Evolutionary conservation across 805 yeast species (phyloP).

Genomic region (Hanseniaspora clermontiae): DNA sequence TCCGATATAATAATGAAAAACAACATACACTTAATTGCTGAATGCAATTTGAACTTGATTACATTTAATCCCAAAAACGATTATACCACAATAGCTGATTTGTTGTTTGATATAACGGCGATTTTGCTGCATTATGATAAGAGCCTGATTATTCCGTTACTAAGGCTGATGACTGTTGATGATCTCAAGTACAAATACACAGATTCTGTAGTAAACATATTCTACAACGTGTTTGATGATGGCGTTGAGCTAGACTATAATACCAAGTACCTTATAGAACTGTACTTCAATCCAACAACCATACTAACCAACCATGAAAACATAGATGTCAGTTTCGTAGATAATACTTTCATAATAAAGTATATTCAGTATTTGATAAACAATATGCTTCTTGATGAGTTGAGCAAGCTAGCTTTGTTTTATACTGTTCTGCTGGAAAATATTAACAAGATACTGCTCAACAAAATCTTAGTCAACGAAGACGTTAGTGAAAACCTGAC

Average conservation of each 20-base stretch:
- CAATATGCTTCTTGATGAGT: constrained; percentile 22
- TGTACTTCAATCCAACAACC: constrained; percentile 23
- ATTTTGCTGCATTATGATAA: neutral
- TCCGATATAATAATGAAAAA: neutral
- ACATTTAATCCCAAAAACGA: neutral
- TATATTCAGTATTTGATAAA: constrained; percentile 27
- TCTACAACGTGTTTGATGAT: constrained; percentile 20
- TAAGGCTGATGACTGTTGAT: constrained; percentile 21
- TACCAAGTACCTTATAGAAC: constrained; percentile 23
- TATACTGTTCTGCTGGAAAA: constrained; percentile 26
- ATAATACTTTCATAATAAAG: constrained; percentile 26
- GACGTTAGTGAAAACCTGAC: neutral
- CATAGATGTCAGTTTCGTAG: constrained; percentile 14
- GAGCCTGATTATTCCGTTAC: neutral
- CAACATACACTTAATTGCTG: neutral
- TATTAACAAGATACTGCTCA: constrained; percentile 20
- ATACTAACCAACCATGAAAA: constrained; percentile 16
- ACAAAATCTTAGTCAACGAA: neutral
- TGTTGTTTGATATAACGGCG: neutral
- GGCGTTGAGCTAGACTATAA: constrained; percentile 25
- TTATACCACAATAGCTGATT: neutral
- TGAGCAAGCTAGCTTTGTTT: constrained; percentile 26
- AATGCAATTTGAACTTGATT: neutral
- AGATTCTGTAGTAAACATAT: constrained; percentile 20
- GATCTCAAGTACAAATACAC: constrained; percentile 21